Base-by-base conservation (phyloP, 2,329 filamentous ascomycete genomes). In the Nigrospora sphaerica region DNA sequence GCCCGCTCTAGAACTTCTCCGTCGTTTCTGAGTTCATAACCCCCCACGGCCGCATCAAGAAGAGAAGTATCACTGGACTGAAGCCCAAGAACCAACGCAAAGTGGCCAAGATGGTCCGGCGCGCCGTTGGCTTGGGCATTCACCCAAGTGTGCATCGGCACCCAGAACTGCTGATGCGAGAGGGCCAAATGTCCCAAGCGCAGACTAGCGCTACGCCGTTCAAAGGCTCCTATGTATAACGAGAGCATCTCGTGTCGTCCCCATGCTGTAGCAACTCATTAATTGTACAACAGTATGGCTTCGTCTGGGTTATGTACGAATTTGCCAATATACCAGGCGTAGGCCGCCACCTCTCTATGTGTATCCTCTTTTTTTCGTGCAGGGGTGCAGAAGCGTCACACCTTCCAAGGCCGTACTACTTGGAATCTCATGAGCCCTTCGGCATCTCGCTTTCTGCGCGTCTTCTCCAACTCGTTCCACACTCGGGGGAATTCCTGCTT, bases 71-170 rank as follows among this genome's bases (percentile, higher is more conserved):
- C 19, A 97, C 91, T 0, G 89, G 88, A 13, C 73, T 98, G 50
- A 79, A 88, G 47, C 86, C 87, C 3, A 85, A 88, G 54, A 97
- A 97, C 73, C 93, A 98, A 73, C 79, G 93, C 55, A 90, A 86
- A 70, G 82, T 98, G 62, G 87, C 92, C 51, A 96, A 95, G 74
- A 92, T 95, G 45, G 86, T 98, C 58, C 77, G 93, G 54, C 80
- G 93, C 57, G 85, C 88, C 17, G 85, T 97, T 58, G 93, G 91
- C 1, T 77, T 96, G 61, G 93, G 93, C 14, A 73, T 97, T 50
- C 90, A 97, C 77, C 93, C 93, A 19, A 95, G 85, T 63, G 85
- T 95, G 46, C 88, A 98, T 71, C 74, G 75, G 54, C 93, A 98
- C 69, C 93, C 93, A 4, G 87, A 95, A 65, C 74, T 95, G 47